Base-by-base conservation (phyloP, 495 filamentous ascomycete species). In the Aspergillus carlsbadensis region DNA sequence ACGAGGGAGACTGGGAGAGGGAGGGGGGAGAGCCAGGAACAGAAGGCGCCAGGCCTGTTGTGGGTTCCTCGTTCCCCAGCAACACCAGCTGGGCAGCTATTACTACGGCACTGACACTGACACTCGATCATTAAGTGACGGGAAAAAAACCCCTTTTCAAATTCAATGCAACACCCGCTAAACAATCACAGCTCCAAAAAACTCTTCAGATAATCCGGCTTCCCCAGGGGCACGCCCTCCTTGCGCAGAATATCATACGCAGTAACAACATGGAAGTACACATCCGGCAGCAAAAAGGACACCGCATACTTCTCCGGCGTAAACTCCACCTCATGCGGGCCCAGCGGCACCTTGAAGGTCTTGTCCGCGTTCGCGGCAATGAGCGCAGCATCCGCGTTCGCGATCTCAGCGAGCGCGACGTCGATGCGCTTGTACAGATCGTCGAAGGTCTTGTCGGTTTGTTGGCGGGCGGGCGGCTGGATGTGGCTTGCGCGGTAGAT, bases 191-290 rank as follows among this genome's bases (percentile, higher is more conserved):
- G 13, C 36, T 39, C 33, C 20, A 52, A 17, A n/a, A 52, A 52
- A 33, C 18, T 33, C 13, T 15, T 34, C 22, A 83, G 35, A 57
- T 69, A 87, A 67, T 85, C 78, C 18, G 18, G 15, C 73, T 86
- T 86, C 1, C 80, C 81, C 13, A 88, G 10, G 1, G 73, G 70
- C 35, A 84, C 83, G 7, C 84, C 84, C 61, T 82, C 71, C 43
- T 65, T 68, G 24, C 84, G 65, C 50, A 87, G 57, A 55, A 88
- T 80, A 10, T 56, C 66, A 67, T 88, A 87, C 21, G 81, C 69
- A 8, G 73, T 83, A 2, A 61, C 67, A 31, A 81, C 31, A 67
- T 87, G 85, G 65, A 88, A 87, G 57, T 70, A 81, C 54, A 85
- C 72, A 57, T 87, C 83, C 34, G 84, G 80, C 13, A 79, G 2